Conservation (phyloP, 805 yeast species). For the Lachancea nothofagi region DNA sequence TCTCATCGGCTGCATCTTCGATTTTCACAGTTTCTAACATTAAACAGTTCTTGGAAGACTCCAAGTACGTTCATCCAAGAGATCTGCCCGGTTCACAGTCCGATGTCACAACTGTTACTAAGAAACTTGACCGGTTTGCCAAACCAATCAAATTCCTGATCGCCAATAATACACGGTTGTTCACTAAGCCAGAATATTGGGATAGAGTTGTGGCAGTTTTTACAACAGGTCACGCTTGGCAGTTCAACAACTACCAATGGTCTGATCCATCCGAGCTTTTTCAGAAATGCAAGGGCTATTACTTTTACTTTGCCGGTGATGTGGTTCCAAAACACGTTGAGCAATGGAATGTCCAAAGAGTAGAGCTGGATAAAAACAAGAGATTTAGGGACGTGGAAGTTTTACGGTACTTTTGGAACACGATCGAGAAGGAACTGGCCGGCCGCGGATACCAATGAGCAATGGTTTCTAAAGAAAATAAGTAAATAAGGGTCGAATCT, state of each 20-base stretch:
- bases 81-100: conserved; percentile 33
- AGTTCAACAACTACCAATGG: conserved; percentile 82
- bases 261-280: conserved; percentile 73
- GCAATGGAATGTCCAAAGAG: conserved; percentile 84
- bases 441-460: conserved; percentile 50
- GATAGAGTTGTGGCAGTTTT: conserved; percentile 92
- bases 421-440: conserved; percentile 66
- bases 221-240: conserved; percentile 98
- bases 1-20: conserved; percentile 78
- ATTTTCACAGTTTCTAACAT: conserved; percentile 59
- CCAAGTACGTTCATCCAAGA: conserved; percentile 52
- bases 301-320: conserved; percentile 71
- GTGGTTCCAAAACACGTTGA: conserved; percentile 65
- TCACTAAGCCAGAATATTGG: conserved; percentile 95
- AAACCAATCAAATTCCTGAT: conserved; percentile 43
- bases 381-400: conserved; percentile 88
- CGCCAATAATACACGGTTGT: conserved; percentile 82
- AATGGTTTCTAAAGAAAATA: not conserved
- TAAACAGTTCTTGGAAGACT: conserved; percentile 66
- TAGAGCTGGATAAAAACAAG: conserved; percentile 72
- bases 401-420: conserved; percentile 79
- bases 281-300: conserved; percentile 79
- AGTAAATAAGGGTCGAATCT: too few relatives aligned
- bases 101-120: conserved; percentile 30
- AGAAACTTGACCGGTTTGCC: conserved; percentile 29